A percentile compares a stretch with the other conserved stretches of the same genome.
phyloP scores from a whole-genome alignment of 192 early-diverging fungal genomes.

The Entophlyctis helioformis region DNA sequence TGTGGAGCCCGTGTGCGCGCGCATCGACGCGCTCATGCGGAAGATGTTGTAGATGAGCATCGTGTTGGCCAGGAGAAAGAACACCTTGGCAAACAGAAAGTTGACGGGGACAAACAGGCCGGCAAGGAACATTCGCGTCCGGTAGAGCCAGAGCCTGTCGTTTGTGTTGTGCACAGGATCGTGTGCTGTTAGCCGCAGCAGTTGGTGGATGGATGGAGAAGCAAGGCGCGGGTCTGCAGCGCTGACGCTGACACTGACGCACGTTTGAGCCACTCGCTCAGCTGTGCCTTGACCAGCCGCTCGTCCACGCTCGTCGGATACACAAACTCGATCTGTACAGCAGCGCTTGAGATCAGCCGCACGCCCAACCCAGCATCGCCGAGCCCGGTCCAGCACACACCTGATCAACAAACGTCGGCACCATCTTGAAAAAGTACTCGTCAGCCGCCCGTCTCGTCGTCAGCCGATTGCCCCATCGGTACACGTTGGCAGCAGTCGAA shows the following conservation, averaged over 20 bases:
- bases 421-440: constrained; percentile 37
- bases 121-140: too few relatives aligned
- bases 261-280: constrained; percentile 16
- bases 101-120: constrained; percentile 18
- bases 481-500: background rate
- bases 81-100: constrained; percentile 27
- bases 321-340: constrained; percentile 24
- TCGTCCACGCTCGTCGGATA: constrained; percentile 20
- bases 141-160: too few relatives aligned
- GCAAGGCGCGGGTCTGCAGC: too few relatives aligned
- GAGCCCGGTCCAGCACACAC: too few relatives aligned
- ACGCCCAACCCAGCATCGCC: too few relatives aligned
- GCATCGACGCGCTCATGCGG: constrained; percentile 22
- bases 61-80: constrained; percentile 21
- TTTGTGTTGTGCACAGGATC: too few relatives aligned
- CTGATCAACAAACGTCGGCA: constrained; percentile 11
- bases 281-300: constrained; percentile 8
- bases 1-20: constrained; percentile 13
- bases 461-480: constrained; percentile 13
- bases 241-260: constrained; percentile 3
- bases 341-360: too few relatives aligned
- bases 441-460: constrained; percentile 25
- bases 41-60: constrained; percentile 36
- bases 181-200: too few relatives aligned
- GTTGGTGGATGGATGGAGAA: too few relatives aligned